Evolutionary conservation across 352 stramenopile genomes (phyloP).

Genomic region (Globisporangium alternatum): DNA sequence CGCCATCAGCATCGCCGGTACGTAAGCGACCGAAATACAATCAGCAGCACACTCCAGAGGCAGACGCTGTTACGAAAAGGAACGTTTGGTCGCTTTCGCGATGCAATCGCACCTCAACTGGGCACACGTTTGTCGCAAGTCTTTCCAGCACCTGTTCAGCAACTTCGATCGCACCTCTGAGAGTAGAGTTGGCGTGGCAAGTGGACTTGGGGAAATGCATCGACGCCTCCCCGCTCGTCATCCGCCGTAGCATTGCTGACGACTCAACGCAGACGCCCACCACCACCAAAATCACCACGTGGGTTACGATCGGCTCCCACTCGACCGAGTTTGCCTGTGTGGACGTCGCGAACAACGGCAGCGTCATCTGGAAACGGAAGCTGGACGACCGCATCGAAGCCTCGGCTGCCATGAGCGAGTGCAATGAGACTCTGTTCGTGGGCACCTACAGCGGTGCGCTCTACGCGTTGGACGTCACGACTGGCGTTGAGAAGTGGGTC

Average conservation of each 20-base stretch:
- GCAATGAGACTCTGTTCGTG: conserved; percentile 33
- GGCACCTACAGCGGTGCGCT: conserved; percentile 52
- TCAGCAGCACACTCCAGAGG: background rate
- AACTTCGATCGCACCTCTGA: background rate
- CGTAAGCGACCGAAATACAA: background rate
- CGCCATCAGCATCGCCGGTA: background rate
- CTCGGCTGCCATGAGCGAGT: conserved; percentile 33
- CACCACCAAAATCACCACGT: conserved; percentile 14
- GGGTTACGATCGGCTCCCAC: conserved; percentile 50
- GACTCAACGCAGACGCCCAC: too few species aligned
- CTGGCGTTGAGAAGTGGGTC: conserved; percentile 28
- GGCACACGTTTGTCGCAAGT: background rate
- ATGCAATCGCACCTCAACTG: conserved; percentile 26
- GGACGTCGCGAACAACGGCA: conserved; percentile 25
- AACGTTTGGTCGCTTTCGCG: conserved; percentile 14
- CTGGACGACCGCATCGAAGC: conserved; percentile 65
- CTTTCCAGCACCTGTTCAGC: background rate
- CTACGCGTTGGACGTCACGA: conserved; percentile 38
- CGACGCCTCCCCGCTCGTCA: conserved; percentile 56
- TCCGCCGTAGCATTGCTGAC: conserved; percentile 17
- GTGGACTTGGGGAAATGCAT: conserved; percentile 58
- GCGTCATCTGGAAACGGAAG: conserved; percentile 31
- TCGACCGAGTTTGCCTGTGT: conserved; percentile 41
- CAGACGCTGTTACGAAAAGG: background rate
- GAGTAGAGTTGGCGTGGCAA: conserved; percentile 23